Evolutionary conservation across 139 green algal species (phyloP).

Genomic region (Zygnema cylindricum): DNA sequence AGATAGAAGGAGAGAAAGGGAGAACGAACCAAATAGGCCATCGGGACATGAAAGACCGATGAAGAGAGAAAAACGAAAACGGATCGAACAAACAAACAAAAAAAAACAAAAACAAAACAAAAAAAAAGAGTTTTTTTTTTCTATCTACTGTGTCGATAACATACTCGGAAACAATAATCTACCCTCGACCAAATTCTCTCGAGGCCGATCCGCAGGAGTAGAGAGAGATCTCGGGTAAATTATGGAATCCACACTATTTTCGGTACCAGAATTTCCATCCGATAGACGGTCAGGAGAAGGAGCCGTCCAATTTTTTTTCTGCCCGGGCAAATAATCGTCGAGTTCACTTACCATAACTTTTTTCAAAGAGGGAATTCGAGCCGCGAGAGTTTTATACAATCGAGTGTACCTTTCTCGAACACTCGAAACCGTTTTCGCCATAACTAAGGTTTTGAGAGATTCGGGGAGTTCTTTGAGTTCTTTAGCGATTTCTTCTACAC

Average conservation of each 20-base stretch:
- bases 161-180: no score
- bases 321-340: neutral
- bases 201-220: neutral
- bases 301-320: neutral
- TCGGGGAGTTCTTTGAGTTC: neutral
- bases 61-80: no score
- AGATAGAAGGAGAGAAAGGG: neutral
- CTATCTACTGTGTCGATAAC: no score
- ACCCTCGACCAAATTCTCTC: no score
- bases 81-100: no score
- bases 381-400: slow-evolving; percentile 24
- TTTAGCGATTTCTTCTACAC: neutral
- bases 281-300: neutral
- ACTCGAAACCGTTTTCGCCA: neutral
- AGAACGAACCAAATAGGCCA: neutral
- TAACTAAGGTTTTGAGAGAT: neutral
- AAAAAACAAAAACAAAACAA: no score
- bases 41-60: no score
- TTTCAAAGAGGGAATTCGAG: neutral
- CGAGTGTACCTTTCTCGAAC: neutral
- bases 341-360: neutral
- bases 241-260: neutral
- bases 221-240: neutral
- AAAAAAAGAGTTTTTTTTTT: no score
- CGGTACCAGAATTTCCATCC: neutral